A percentile compares a stretch with the other conserved stretches of the same genome.
Conservation (phyloP, 495 filamentous ascomycete genomes). For the Hyaloscypha hepaticicola region DNA sequence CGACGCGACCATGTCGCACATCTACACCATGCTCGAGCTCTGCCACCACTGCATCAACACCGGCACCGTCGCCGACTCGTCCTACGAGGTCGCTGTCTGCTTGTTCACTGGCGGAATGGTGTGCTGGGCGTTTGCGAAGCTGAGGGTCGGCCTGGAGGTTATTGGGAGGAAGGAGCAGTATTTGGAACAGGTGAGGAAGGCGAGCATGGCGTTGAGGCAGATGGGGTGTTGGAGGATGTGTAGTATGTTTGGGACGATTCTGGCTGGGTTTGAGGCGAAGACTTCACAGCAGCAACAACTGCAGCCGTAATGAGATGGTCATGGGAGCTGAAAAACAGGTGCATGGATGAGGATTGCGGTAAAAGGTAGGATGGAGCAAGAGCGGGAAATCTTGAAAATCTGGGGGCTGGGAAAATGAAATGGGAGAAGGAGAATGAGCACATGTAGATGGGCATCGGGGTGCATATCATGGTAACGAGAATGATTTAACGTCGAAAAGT, state of each 20-base stretch:
- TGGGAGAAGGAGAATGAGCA: too few species aligned
- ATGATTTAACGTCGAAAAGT: too few species aligned
- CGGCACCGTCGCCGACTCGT: slow-evolving; percentile 23
- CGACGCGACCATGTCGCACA: slow-evolving; percentile 24
- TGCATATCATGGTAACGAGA: too few species aligned
- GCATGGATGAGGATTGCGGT: not conserved
- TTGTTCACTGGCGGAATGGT: slow-evolving; percentile 33
- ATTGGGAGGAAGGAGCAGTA: slow-evolving; percentile 3
- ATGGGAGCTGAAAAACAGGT: not conserved
- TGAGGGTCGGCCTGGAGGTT: slow-evolving; percentile 4
- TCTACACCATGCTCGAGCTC: slow-evolving; percentile 26
- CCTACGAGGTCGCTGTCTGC: slow-evolving; percentile 32
- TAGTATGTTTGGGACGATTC: slow-evolving; percentile 24
- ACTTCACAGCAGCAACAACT: not conserved
- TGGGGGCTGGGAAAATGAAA: too few species aligned
- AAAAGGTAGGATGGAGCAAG: not conserved
- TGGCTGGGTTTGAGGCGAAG: slow-evolving; percentile 23
- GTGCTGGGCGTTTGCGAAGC: slow-evolving; percentile 27
- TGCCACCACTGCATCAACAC: slow-evolving; percentile 27
- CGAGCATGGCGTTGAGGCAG: slow-evolving; percentile 19
- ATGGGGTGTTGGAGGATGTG: slow-evolving; percentile 30
- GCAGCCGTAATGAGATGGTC: too few species aligned
- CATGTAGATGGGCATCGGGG: too few species aligned
- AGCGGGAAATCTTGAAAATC: too few species aligned
- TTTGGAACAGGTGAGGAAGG: slow-evolving; percentile 21